phyloP scores from a whole-genome alignment of 129 eudicot species.

The Mikania micrantha region DNA sequence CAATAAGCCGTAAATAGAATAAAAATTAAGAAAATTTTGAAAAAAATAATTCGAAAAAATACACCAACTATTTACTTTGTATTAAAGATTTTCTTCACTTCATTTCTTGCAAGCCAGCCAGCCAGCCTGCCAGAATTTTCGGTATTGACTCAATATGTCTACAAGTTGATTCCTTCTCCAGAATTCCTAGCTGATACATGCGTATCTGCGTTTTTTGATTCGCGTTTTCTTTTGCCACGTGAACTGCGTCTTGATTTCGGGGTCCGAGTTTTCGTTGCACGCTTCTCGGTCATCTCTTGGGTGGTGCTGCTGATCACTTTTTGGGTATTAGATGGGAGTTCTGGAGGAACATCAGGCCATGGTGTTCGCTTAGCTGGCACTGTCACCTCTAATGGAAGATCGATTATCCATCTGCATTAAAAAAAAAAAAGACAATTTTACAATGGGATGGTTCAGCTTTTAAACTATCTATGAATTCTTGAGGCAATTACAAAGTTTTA shows the following conservation, averaged over 20 bases:
- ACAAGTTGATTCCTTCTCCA: constrained; percentile 21
- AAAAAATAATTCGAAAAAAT: constrained; percentile 3
- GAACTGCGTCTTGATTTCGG: constrained; percentile 55
- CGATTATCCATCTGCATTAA: constrained; percentile 77
- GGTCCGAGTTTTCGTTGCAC: constrained; percentile 50
- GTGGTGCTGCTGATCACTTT: constrained; percentile 23
- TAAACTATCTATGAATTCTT: not conserved
- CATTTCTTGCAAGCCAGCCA: not conserved
- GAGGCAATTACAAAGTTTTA: not conserved
- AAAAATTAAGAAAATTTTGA: constrained; percentile 8
- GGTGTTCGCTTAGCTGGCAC: constrained; percentile 92
- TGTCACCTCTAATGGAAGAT: constrained; percentile 82
- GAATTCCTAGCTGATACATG: constrained; percentile 33
- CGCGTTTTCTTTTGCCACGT: constrained; percentile 64
- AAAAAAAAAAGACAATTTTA: not conserved
- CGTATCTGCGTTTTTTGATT: constrained; percentile 40
- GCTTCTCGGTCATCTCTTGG: constrained; percentile 54
- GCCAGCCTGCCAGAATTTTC: no score
- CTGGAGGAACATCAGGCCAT: constrained; percentile 89
- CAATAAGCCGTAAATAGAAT: not conserved
- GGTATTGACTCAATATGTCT: constrained; percentile 4
- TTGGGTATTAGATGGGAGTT: constrained; percentile 45
- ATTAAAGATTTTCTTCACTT: constrained; percentile 7
- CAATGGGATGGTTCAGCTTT: not conserved
- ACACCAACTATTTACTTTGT: constrained; percentile 24